A percentile compares a stretch with the other conserved stretches of the same genome.
Evolutionary conservation across 208 protist species (phyloP).

Genomic region (Paratrypanosoma confusum): DNA sequence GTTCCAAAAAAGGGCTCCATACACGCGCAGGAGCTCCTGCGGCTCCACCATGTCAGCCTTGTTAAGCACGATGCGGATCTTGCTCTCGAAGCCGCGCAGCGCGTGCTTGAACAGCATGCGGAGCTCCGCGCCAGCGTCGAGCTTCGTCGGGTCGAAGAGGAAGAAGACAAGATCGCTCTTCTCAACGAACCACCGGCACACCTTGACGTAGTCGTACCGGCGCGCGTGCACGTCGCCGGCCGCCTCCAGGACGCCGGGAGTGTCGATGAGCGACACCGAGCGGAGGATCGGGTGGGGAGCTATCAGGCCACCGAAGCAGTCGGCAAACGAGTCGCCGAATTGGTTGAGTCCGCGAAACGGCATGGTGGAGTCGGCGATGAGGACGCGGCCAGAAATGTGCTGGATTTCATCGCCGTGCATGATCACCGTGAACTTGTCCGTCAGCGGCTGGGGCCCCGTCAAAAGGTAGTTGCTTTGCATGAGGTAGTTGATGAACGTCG

Average conservation of each 20-base stretch:
- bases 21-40: conserved; percentile 95
- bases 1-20: conserved; percentile 96
- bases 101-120: conserved; percentile 51
- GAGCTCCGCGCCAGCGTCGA: conserved; percentile 84
- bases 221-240: conserved; percentile 51
- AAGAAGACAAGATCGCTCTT: conserved; percentile 93
- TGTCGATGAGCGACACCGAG: conserved; percentile 93
- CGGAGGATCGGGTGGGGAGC: conserved; percentile 77
- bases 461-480: conserved; percentile 69
- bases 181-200: conserved; percentile 90
- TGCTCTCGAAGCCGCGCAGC: conserved; percentile 86
- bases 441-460: conserved; percentile 93
- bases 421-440: conserved; percentile 91
- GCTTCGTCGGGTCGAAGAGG: conserved; percentile 97
- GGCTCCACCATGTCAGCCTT: conserved; percentile 91
- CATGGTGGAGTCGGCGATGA: conserved; percentile 66
- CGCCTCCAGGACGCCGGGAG: conserved; percentile 93
- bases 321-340: conserved; percentile 84
- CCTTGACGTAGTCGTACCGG: conserved; percentile 69
- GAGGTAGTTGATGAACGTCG: conserved; percentile 92
- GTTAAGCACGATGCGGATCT: conserved; percentile 95
- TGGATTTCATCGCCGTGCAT: conserved; percentile 78
- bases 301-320: conserved; percentile 75
- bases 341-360: conserved; percentile 83
- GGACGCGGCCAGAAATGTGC: conserved; percentile 80